Evolutionary conservation across 2,329 filamentous ascomycete genomes (phyloP), one percentile per base, ranked within the genome.

Genomic region (Colletotrichum sp.): DNA sequence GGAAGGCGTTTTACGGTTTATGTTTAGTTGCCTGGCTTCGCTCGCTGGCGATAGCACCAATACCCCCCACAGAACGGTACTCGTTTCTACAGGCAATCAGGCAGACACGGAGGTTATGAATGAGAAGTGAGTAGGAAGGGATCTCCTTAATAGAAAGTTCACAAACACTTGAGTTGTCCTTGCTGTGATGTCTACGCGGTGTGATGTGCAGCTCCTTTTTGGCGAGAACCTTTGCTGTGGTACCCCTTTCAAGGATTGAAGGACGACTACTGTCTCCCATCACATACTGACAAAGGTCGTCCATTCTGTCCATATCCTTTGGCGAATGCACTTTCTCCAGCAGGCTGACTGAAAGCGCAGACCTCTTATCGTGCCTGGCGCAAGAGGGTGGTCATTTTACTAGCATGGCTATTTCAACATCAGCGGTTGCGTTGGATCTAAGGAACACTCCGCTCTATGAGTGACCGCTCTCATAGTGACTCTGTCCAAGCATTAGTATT

Each of bases 1-100:
- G 79, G 78, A 82, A 80, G 83, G 83, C 83, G 83, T 85, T 73
- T 85, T 81, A 82, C 78, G 83, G 78, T 78, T 80, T 77, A 78
- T 78, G 80, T 80, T 83, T 84, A 79, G 80, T 79, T 82, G 82
- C 81, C 81, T 83, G 82, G 81, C 72, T 69, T 74, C 72, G 72
- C 72, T 74, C 58, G 72, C 70, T 59, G 66, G 72, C 72, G 72
- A 73, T 57, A 38, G 72, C 70, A 74, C 81, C 81, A 84, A 85
- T 84, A 84, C 83, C 83, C 82, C 76, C 80, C 78, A 74, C 72
- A 78, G 77, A 80, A 83, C 78, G 80, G 78, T 80, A 77, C 79
- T 79, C 78, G 76, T 78, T 77, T 80, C 74, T 78, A 78, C 79
- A 82, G 81, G 81, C 81, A 82, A 78, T 79, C 69, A 73, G 64